Evolutionary conservation across 371 early-diverging fungal genomes (phyloP), one percentile per base, ranked within the genome.

Genomic region (Mucor mucedo): DNA sequence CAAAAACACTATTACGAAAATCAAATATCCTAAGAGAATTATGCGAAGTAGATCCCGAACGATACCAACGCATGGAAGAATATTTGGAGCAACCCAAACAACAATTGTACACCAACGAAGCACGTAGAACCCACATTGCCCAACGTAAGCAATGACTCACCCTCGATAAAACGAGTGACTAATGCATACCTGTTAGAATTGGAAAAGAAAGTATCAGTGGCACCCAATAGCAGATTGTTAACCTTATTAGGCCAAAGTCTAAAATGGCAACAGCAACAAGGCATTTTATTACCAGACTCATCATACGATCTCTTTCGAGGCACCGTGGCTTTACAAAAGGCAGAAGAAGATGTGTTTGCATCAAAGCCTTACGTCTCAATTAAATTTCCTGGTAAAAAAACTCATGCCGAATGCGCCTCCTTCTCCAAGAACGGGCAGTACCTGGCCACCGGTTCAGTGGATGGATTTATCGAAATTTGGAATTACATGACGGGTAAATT

Each of bases 401-500:
- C 92, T 40, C 89, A 91, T 62, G 90, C 94, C 1, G 94, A 92
- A 66, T 77, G 85, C 44, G 84, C 83, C 2, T 76, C 80, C 10
- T 95, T 97, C 69, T 93, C 95, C 0, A 87, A 91, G 1, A 89
- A 91, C 53, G 95, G 95, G 4, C 89, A 89, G 41, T 89, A 81
- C 41, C 71, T 98, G 9, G 95, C 86, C 4, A 96, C 96, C 10
- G 98, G 98, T 16, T 90, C 91, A 42, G 77, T 84, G 35, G 97
- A 97, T 81, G 98, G 98, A 1, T 91, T 96, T 63, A 91, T 98
- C 55, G 97, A 98, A 73, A 71, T 98, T 13, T 98, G 96, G 96
- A 94, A 96, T 66, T 86, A 87, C 55, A 73, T 88, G 54, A 95
- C 95, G 2, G 96, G 95, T 1, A 97, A 95, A 63, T 76, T 95